Evolutionary conservation across 306 rosid species (phyloP).

Genomic region (Canavalia gladiata): DNA sequence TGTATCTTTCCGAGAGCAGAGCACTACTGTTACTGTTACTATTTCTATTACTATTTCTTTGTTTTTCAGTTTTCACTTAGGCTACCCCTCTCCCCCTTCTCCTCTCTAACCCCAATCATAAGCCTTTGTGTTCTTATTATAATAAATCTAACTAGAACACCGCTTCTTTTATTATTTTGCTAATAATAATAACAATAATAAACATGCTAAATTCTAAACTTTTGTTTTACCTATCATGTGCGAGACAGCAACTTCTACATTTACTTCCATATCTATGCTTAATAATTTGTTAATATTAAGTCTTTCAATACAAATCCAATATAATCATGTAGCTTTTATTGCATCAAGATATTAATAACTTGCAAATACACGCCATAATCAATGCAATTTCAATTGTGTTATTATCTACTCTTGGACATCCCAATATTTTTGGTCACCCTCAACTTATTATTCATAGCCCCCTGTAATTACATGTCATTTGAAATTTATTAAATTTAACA

Average conservation of each 20-base stretch:
- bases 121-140: too few species aligned
- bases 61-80: too few species aligned
- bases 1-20: not conserved
- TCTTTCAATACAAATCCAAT: not conserved
- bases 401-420: not conserved
- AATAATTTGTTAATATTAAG: not conserved
- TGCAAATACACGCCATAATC: not conserved
- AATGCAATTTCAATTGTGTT: not conserved
- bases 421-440: too few species aligned
- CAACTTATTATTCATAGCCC: not conserved
- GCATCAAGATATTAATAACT: not conserved
- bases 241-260: too few species aligned
- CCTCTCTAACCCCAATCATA: too few species aligned
- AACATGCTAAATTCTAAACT: too few species aligned
- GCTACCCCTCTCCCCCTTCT: too few species aligned
- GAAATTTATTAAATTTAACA: not conserved
- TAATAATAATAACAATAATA: too few species aligned
- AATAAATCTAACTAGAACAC: not conserved
- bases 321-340: too few species aligned
- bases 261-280: not conserved
- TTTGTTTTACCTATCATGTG: too few species aligned
- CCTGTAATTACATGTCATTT: not conserved
- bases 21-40: not conserved
- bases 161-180: not conserved
- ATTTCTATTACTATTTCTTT: not conserved